Conservation (phyloP, 345 rosid species). For the Rubroshorea leprosula region DNA sequence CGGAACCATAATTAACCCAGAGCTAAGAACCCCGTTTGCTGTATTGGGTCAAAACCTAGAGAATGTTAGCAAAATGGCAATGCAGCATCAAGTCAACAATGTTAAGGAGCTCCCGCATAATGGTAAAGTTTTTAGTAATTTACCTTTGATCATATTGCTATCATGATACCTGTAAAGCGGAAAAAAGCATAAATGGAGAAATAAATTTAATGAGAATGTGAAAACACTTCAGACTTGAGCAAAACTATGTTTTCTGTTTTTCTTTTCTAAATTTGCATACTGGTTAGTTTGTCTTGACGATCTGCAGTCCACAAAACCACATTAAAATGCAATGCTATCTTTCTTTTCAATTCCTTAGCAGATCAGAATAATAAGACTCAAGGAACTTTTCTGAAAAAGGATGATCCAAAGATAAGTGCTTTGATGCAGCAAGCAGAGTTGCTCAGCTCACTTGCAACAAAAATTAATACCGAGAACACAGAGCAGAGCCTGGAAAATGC, state of each 20-base stretch:
- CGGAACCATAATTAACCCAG: conserved; percentile 37
- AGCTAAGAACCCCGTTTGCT: conserved; percentile 56
- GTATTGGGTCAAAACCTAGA: conserved; percentile 48
- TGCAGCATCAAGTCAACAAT: conserved; percentile 26
- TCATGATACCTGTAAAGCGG: conserved; percentile 14
- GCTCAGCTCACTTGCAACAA: conserved; percentile 70
- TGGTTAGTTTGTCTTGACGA: conserved; percentile 4
- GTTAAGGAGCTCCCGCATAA: conserved; percentile 34
- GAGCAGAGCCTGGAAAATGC: conserved; percentile 91
- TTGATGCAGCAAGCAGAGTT: conserved; percentile 92
- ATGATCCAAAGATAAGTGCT: conserved; percentile 73
- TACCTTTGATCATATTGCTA: background rate
- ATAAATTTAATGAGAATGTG: background rate
- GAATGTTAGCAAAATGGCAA: conserved; percentile 16
- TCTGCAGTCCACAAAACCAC: background rate
- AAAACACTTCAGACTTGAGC: conserved; percentile 4
- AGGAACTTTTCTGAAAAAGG: conserved; percentile 64
- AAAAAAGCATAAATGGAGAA: background rate
- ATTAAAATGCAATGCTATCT: conserved; percentile 4
- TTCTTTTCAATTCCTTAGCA: conserved; percentile 25
- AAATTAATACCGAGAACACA: conserved; percentile 65
- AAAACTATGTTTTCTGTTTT: background rate
- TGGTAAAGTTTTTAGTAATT: conserved; percentile 31
- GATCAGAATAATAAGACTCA: conserved; percentile 39
- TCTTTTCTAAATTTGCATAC: conserved; percentile 2